Evolutionary conservation across 371 early-diverging fungal species (phyloP).

Genomic region (Mucor irregularis): DNA sequence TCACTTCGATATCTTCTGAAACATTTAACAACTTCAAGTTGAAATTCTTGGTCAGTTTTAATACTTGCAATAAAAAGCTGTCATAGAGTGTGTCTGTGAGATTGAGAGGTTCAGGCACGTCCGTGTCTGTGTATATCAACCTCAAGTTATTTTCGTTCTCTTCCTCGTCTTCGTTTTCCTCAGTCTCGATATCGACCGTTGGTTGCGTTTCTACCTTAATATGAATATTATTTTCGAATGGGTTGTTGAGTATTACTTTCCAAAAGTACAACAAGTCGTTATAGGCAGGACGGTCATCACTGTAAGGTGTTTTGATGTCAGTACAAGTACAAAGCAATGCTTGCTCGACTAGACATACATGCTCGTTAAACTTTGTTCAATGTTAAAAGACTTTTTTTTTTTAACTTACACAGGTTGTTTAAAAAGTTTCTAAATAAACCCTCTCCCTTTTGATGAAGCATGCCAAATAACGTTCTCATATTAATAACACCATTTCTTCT

Average conservation of each 20-base stretch:
- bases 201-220: too few species aligned
- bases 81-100: conserved; percentile 31
- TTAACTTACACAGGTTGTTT: conserved; percentile 48
- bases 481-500: conserved; percentile 46
- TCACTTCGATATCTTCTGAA: conserved; percentile 3
- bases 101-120: neutral
- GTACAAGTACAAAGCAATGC: conserved; percentile 59
- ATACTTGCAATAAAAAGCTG: conserved; percentile 26
- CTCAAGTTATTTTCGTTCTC: conserved; percentile 3
- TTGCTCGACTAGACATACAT: conserved; percentile 50
- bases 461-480: conserved; percentile 49
- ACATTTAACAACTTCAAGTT: conserved; percentile 31
- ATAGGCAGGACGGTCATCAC: conserved; percentile 23
- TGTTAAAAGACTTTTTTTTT: neutral
- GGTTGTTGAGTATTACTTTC: conserved; percentile 16
- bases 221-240: too few species aligned
- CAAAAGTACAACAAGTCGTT: conserved; percentile 40
- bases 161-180: neutral
- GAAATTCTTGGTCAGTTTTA: conserved; percentile 30
- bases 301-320: conserved; percentile 1
- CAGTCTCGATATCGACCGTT: neutral
- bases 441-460: conserved; percentile 53
- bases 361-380: neutral
- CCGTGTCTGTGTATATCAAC: neutral
- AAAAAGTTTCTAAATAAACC: conserved; percentile 48